A percentile compares a stretch with the other conserved stretches of the same genome.
phyloP scores from a whole-genome alignment of 371 early-diverging fungal species.

The Syncephalastrum sp. region DNA sequence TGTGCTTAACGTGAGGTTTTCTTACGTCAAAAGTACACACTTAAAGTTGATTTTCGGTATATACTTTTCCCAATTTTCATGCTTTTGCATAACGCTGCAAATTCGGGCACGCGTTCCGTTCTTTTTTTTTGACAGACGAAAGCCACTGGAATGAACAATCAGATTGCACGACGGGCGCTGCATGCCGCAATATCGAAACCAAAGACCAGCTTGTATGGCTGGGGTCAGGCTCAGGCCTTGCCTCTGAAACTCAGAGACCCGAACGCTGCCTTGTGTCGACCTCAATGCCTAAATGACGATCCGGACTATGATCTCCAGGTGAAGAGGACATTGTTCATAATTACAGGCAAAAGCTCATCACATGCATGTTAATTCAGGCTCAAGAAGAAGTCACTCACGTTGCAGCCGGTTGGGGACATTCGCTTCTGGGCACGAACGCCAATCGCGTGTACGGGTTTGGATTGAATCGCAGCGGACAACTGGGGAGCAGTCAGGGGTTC shows the following conservation, averaged over 20 bases:
- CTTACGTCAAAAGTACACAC: too few relatives aligned
- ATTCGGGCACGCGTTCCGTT: too few relatives aligned
- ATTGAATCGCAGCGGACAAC: conserved; percentile 39
- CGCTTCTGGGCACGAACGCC: conserved; percentile 23
- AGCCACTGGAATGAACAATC: too few relatives aligned
- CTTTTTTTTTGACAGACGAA: too few relatives aligned
- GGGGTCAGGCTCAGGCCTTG: conserved; percentile 40
- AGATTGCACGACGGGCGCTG: too few relatives aligned
- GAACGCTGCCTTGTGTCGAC: conserved; percentile 17
- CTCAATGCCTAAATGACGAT: conserved; percentile 21
- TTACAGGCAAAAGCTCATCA: background rate
- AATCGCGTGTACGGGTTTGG: conserved; percentile 39
- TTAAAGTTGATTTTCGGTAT: too few relatives aligned
- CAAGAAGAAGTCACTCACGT: conserved; percentile 23
- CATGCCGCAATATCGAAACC: too few relatives aligned
- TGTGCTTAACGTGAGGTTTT: too few relatives aligned
- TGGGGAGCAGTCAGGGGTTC: conserved; percentile 25
- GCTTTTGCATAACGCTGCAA: too few relatives aligned
- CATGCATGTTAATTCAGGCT: background rate
- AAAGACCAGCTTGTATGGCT: conserved; percentile 28
- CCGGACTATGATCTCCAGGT: conserved; percentile 41
- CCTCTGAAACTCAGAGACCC: conserved; percentile 23
- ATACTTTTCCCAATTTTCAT: too few relatives aligned
- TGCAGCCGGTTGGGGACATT: conserved; percentile 50
- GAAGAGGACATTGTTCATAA: conserved; percentile 1